These are phyloP conservation scores for Mycosarcoma mackinlayi DNA, from an alignment of 1,284 basidiomycete genomes.

Conservation along the genomic window DNA sequence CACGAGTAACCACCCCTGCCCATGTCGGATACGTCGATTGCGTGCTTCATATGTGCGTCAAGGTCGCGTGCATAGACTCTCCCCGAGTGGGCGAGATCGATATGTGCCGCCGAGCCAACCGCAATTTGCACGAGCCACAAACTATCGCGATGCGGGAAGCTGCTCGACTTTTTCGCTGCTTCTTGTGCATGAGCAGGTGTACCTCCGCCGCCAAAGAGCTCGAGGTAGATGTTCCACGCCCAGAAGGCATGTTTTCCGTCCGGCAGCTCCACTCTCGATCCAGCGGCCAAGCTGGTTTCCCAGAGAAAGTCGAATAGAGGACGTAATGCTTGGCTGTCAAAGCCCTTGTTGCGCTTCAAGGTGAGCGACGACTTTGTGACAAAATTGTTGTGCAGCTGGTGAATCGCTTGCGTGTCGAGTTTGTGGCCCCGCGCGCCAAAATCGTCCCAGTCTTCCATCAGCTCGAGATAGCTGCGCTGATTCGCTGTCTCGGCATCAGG, in stretches of 20 bases:
- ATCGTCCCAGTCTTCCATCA: constrained; percentile 63
- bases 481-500: constrained; percentile 17
- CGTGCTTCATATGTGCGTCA: constrained; percentile 32
- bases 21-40: constrained; percentile 30
- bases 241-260: constrained; percentile 34
- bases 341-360: constrained; percentile 28
- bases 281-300: constrained; percentile 30
- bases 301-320: constrained; percentile 43
- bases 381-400: constrained; percentile 60
- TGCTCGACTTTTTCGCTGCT: constrained; percentile 25
- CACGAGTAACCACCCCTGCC: constrained; percentile 48
- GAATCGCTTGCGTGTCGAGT: constrained; percentile 55
- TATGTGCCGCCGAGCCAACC: constrained; percentile 33
- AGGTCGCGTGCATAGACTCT: constrained; percentile 29
- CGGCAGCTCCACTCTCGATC: constrained; percentile 19
- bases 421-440: constrained; percentile 56
- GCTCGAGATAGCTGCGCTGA: constrained; percentile 37
- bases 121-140: constrained; percentile 61
- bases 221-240: constrained; percentile 63
- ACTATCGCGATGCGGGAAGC: constrained; percentile 55
- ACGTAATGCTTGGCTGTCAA: constrained; percentile 16
- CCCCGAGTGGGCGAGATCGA: constrained; percentile 29
- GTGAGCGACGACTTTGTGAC: constrained; percentile 56
- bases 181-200: constrained; percentile 29
- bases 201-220: constrained; percentile 56